These are phyloP conservation scores for Akanthomyces muscarius DNA, from an alignment of 2,329 filamentous ascomycete species.

Conservation along the genomic window DNA sequence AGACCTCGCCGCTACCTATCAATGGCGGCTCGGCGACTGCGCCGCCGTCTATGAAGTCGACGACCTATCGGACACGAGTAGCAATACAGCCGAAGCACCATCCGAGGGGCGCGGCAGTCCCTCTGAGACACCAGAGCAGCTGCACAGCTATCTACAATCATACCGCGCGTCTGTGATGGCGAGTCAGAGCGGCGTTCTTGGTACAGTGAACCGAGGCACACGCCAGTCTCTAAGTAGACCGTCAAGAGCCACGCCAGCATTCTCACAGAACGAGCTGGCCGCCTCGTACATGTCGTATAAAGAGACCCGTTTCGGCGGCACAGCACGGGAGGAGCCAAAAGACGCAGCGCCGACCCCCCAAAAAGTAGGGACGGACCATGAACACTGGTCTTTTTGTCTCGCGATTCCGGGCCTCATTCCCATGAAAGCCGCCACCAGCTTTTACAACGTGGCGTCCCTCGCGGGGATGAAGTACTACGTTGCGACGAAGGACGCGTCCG, in stretches of 20 bases:
- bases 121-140: neutral
- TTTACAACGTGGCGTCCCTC: constrained; percentile 11
- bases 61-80: neutral
- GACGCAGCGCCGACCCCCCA: neutral
- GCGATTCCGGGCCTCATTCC: neutral
- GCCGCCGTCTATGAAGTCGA: constrained; percentile 4
- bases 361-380: neutral
- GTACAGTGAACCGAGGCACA: neutral
- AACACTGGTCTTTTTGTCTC: constrained; percentile 10
- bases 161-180: constrained; percentile 8
- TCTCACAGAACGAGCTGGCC: neutral
- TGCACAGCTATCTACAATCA: neutral
- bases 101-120: neutral
- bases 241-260: neutral
- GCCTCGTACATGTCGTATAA: constrained; percentile 5
- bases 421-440: neutral
- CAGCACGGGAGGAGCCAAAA: neutral
- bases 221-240: neutral
- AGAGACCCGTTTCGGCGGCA: neutral
- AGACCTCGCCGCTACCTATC: neutral
- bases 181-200: neutral
- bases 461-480: constrained; percentile 3
- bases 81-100: neutral
- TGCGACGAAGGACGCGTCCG: neutral
- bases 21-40: constrained; percentile 6